Percentiles rank a stretch among this genome's conserved stretches.
Conservation (phyloP, 176 grass and related monocot species). For the Zea luxurians region DNA sequence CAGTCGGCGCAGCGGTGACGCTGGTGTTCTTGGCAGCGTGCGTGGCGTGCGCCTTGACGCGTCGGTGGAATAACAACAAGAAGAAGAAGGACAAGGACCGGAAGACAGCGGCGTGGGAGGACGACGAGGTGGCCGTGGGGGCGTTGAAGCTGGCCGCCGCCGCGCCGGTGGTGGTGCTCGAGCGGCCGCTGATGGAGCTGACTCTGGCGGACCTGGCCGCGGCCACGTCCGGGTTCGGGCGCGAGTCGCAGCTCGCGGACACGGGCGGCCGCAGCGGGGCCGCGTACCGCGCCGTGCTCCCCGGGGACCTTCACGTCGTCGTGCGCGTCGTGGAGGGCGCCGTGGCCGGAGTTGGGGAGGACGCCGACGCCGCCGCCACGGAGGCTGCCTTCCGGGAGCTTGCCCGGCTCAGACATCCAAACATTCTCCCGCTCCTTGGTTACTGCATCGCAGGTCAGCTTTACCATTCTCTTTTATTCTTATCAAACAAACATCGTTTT, state of each 20-base stretch:
- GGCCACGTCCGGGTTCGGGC: slow-evolving; percentile 80
- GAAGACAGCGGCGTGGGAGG: slow-evolving; percentile 28
- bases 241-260: slow-evolving; percentile 78
- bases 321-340: slow-evolving; percentile 62
- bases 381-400: slow-evolving; percentile 53
- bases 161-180: slow-evolving; percentile 71
- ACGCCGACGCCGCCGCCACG: background rate
- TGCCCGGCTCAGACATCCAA: slow-evolving; percentile 63
- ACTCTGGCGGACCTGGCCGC: slow-evolving; percentile 70
- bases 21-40: slow-evolving; percentile 18
- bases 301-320: slow-evolving; percentile 66
- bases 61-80: background rate
- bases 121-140: slow-evolving; percentile 55
- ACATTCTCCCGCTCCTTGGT: slow-evolving; percentile 82
- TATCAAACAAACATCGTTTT: background rate
- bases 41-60: slow-evolving; percentile 9
- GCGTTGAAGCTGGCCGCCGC: slow-evolving; percentile 45
- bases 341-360: background rate
- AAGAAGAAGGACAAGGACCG: slow-evolving; percentile 37
- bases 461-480: background rate
- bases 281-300: slow-evolving; percentile 75
- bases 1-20: slow-evolving; percentile 2
- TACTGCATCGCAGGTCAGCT: slow-evolving; percentile 80
- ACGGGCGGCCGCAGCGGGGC: slow-evolving; percentile 54
- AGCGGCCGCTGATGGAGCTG: slow-evolving; percentile 76